Evolutionary conservation across 495 filamentous ascomycete genomes (phyloP), one percentile per base, ranked within the genome.

Genomic region (Neurospora sp.): DNA sequence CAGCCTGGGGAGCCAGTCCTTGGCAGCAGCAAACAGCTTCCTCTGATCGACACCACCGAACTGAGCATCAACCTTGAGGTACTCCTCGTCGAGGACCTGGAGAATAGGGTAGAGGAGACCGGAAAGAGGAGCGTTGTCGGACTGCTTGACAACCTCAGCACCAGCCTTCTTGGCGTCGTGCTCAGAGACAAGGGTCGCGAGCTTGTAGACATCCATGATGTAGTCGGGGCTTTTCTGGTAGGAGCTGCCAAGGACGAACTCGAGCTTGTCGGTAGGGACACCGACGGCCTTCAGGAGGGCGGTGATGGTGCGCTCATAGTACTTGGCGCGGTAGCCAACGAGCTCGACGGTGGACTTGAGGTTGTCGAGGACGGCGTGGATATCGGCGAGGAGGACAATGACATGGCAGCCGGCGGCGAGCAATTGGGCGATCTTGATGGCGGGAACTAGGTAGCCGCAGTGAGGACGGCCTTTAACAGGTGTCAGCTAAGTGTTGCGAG

Each of bases 111-210:
- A 99, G 66, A 98, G 86, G 16, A 97, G 86, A 0, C 94, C 94
- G 74, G 87, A 89, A 66, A 99, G 77, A 11, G 92, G 88, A 35
- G 92, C 88, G 76, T 92, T 93, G 27, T 87, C 87, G 14, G 90
- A 87, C 84, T 98, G 93, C 85, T 98, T 99, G 60, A 99, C 94
- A 8, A 99, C 88, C 79, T 99, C 96, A 1, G 93, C 92, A 16
- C 96, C 95, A 0, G 94, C 93, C 82, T 93, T 95, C 79, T 92
- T 91, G 6, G 93, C 90, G 78, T 95, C 93, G 76, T 90, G 87
- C 75, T 89, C 87, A 2, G 87, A 87, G 14, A 87, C 87, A 7
- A 92, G 78, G 0, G 87, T 79, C 38, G 76, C 75, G 66, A 82
- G 75, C 81, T 89, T 87, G 81, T 91, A 91, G n/a, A 93, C 79